Percentiles rank a stretch among this genome's conserved stretches.
Conservation (phyloP, 306 rosid species). For the Rubus idaeus region DNA sequence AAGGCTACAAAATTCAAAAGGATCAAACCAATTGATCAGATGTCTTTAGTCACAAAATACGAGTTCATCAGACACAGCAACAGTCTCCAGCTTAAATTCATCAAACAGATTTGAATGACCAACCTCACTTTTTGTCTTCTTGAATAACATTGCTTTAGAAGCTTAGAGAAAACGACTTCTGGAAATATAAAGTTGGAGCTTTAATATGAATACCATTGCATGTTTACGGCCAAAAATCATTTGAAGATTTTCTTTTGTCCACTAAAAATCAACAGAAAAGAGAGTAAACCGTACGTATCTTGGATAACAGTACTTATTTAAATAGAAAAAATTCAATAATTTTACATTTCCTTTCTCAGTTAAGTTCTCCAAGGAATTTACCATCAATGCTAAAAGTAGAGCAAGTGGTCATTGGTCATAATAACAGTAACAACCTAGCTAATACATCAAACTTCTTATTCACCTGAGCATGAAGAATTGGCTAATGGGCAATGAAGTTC, state of each 20-base stretch:
- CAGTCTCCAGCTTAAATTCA: neutral
- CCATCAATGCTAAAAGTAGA: neutral
- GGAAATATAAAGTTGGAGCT: neutral
- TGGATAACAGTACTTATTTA: neutral
- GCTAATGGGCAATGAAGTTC: constrained; percentile 40
- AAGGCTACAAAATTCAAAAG: neutral
- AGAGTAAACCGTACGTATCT: neutral
- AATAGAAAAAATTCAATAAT: neutral
- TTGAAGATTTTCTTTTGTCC: neutral
- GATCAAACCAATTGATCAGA: neutral
- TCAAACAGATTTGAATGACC: neutral
- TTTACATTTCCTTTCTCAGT: neutral
- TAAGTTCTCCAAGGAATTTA: neutral
- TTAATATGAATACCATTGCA: neutral
- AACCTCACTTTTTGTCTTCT: neutral
- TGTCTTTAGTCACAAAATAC: neutral
- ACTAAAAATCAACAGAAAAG: neutral
- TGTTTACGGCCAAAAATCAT: neutral
- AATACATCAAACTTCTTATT: neutral
- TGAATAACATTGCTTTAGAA: neutral
- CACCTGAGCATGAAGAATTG: constrained; percentile 51
- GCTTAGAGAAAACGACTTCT: neutral
- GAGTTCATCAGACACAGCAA: neutral
- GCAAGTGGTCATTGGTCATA: neutral
- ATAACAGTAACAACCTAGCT: neutral